Evolutionary conservation across 1,284 basidiomycete genomes (phyloP).

Genomic region (Trichosporon ovoides): DNA sequence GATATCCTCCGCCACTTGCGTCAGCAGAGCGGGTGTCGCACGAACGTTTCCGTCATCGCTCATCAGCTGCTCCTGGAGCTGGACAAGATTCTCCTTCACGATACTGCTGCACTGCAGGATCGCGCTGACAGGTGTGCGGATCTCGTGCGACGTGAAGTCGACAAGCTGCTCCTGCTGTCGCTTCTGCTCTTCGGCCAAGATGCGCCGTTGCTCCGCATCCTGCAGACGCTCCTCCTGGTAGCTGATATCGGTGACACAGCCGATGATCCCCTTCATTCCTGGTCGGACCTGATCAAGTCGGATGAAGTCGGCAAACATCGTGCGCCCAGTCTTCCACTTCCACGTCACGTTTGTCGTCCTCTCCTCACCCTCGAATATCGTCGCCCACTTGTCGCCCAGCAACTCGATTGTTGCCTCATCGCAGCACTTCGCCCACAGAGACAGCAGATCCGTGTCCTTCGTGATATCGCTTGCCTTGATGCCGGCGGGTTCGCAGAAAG

Average conservation of each 20-base stretch:
- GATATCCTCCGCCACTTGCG: slow-evolving; percentile 39
- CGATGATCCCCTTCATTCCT: slow-evolving; percentile 34
- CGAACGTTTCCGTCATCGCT: slow-evolving; percentile 8
- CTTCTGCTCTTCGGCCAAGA: slow-evolving; percentile 27
- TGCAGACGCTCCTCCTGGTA: slow-evolving; percentile 33
- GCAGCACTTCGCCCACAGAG: slow-evolving; percentile 16
- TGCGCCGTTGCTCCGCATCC: slow-evolving; percentile 25
- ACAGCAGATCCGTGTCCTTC: background rate
- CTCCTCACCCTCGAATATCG: slow-evolving; percentile 8
- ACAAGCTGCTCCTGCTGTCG: slow-evolving; percentile 35
- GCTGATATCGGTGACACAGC: slow-evolving; percentile 40
- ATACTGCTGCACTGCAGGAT: slow-evolving; percentile 33
- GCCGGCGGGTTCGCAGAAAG: slow-evolving; percentile 33
- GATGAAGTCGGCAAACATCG: slow-evolving; percentile 33
- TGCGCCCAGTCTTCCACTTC: slow-evolving; percentile 35
- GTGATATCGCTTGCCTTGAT: slow-evolving; percentile 31
- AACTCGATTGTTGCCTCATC: slow-evolving; percentile 6
- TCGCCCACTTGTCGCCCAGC: slow-evolving; percentile 16
- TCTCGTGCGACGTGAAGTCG: slow-evolving; percentile 37
- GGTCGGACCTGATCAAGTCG: slow-evolving; percentile 33
- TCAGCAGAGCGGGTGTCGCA: slow-evolving; percentile 23
- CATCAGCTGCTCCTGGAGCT: slow-evolving; percentile 20
- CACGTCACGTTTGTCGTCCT: slow-evolving; percentile 25
- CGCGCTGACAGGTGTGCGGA: slow-evolving; percentile 30
- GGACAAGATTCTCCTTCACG: slow-evolving; percentile 31